A percentile compares a stretch with the other conserved stretches of the same genome.
Conservation (phyloP, 768 basidiomycete species). For the Suillus brevipes region DNA sequence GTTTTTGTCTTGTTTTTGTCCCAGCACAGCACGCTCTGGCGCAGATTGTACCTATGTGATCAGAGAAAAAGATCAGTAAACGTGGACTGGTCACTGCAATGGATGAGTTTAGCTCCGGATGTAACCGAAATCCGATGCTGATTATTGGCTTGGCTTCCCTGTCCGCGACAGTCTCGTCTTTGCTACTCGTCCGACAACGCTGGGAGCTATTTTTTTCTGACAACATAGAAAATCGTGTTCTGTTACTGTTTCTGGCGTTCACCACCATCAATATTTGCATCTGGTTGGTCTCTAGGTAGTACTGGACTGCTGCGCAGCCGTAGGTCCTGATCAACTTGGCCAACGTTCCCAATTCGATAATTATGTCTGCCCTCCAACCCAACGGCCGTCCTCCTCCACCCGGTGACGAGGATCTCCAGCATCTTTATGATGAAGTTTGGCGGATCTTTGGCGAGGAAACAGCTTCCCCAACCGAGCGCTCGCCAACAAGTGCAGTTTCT, state of each 20-base stretch:
- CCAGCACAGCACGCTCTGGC: background rate
- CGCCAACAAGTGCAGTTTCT: slow-evolving; percentile 19
- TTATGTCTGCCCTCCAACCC: slow-evolving; percentile 39
- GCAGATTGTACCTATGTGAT: background rate
- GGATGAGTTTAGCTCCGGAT: background rate
- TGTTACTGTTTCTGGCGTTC: background rate
- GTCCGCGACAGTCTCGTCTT: background rate
- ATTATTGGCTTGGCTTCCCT: background rate
- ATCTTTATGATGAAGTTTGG: slow-evolving; percentile 76
- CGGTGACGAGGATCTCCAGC: slow-evolving; percentile 70
- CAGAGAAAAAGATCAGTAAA: background rate
- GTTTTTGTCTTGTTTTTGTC: background rate
- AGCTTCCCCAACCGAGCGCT: slow-evolving; percentile 31
- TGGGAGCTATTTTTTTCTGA: background rate
- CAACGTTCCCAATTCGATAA: slow-evolving; percentile 5
- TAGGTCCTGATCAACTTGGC: slow-evolving; percentile 12
- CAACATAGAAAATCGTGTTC: background rate
- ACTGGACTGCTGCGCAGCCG: background rate
- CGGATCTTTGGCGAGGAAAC: slow-evolving; percentile 59
- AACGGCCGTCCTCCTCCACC: slow-evolving; percentile 42
- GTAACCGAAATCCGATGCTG: background rate
- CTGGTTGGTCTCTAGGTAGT: background rate
- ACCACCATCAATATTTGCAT: background rate
- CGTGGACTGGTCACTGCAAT: background rate
- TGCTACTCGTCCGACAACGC: background rate